These are phyloP conservation scores for grape (Vitis vinifera) DNA, from an alignment of 164 flowering plant genomes.

Conservation along the genomic window DNA sequence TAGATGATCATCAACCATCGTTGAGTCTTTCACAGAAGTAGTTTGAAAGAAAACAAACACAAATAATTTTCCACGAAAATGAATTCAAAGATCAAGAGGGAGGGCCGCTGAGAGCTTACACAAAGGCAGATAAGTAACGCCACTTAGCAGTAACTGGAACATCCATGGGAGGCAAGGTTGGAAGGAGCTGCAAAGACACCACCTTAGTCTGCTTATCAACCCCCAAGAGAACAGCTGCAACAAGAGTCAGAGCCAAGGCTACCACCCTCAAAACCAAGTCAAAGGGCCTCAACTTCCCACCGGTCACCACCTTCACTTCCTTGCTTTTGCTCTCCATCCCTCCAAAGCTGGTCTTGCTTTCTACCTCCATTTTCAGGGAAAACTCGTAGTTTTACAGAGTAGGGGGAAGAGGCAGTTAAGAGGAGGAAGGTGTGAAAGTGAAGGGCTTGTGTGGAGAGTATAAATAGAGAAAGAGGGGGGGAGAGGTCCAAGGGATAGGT, in stretches of 20 bases:
- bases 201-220: slow-evolving; percentile 41
- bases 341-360: neutral
- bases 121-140: slow-evolving; percentile 52
- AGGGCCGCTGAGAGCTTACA: slow-evolving; percentile 32
- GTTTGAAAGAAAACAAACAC: too few species aligned
- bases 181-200: slow-evolving; percentile 30
- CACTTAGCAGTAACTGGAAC: slow-evolving; percentile 46
- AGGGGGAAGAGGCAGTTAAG: too few species aligned
- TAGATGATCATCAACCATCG: too few species aligned
- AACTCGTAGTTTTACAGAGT: too few species aligned
- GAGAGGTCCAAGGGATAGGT: too few species aligned
- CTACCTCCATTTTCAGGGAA: slow-evolving; percentile 11
- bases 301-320: neutral
- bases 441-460: too few species aligned
- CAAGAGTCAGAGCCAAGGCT: slow-evolving; percentile 38
- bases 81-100: neutral
- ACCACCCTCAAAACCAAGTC: slow-evolving; percentile 40
- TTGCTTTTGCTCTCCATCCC: neutral
- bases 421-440: too few species aligned
- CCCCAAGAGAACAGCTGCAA: slow-evolving; percentile 46
- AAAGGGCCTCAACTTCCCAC: neutral
- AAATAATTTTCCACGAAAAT: too few species aligned
- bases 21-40: too few species aligned
- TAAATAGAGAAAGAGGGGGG: too few species aligned
- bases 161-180: slow-evolving; percentile 38